phyloP scores from a whole-genome alignment of 208 protist genomes.

The Leishmania major region DNA sequence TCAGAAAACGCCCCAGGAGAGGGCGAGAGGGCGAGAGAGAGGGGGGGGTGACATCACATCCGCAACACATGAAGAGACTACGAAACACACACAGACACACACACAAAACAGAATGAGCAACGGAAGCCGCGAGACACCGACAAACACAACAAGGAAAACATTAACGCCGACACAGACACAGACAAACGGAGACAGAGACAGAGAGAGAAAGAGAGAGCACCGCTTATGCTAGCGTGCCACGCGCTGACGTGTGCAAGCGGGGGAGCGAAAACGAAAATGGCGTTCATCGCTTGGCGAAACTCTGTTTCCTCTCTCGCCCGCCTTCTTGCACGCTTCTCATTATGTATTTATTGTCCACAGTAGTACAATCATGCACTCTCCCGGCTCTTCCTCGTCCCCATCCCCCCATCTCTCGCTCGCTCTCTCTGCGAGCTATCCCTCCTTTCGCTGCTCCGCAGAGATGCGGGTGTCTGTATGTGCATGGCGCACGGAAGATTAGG shows the following conservation, averaged over 20 bases:
- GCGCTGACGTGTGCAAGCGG: background rate
- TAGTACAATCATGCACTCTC: background rate
- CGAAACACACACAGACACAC: too few species aligned
- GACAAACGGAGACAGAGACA: background rate
- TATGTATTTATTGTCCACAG: background rate
- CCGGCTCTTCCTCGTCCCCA: background rate
- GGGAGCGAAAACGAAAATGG: background rate
- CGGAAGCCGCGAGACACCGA: background rate
- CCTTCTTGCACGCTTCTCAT: too few species aligned
- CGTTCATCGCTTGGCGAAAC: background rate
- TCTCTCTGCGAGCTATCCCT: background rate
- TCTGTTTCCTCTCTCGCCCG: background rate
- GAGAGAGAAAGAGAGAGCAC: background rate
- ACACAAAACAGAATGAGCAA: background rate
- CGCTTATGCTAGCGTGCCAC: background rate
- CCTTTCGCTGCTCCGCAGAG: background rate
- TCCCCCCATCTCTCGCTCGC: background rate
- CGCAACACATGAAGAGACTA: background rate
- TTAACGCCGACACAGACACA: background rate
- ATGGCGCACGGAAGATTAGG: background rate
- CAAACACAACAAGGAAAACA: background rate
- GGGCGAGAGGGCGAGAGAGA: too few species aligned
- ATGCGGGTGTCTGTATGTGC: background rate
- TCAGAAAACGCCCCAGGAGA: background rate
- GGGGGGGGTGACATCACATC: background rate